These are phyloP conservation scores for Candolleomyces eurysporus DNA, from an alignment of 768 basidiomycete genomes.

Conservation along the genomic window DNA sequence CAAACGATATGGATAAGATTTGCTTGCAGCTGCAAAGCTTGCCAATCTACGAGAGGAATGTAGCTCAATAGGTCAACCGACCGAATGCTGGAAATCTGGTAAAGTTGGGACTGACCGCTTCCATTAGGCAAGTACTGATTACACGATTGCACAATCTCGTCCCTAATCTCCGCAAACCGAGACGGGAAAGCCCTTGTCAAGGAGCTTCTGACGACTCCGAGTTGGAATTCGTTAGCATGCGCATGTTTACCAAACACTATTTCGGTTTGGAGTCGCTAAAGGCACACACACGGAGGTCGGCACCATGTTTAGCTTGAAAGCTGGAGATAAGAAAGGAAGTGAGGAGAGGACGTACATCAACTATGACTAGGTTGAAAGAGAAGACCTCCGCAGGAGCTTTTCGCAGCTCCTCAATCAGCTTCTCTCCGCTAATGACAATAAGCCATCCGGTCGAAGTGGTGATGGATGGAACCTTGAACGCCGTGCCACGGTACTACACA, in stretches of 20 bases:
- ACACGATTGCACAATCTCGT: slow-evolving; percentile 45
- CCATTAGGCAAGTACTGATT: slow-evolving; percentile 20
- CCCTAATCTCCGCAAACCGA: slow-evolving; percentile 33
- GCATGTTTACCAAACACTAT: slow-evolving; percentile 28
- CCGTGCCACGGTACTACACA: slow-evolving; percentile 19
- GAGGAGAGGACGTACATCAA: slow-evolving; percentile 19
- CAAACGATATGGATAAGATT: slow-evolving; percentile 33
- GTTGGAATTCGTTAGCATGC: slow-evolving; percentile 24
- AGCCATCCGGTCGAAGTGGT: slow-evolving; percentile 22
- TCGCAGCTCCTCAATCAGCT: slow-evolving; percentile 29
- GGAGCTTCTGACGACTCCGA: slow-evolving; percentile 24
- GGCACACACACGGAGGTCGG: neutral
- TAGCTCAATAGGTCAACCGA: no score
- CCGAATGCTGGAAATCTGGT: no score
- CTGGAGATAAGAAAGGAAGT: no score
- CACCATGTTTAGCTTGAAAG: no score
- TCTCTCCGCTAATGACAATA: slow-evolving; percentile 25
- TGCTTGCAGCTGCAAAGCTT: slow-evolving; percentile 19
- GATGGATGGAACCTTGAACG: slow-evolving; percentile 25
- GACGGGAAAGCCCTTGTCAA: slow-evolving; percentile 29
- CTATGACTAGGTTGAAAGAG: slow-evolving; percentile 22
- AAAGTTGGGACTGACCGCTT: neutral
- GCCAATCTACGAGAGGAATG: slow-evolving; percentile 31
- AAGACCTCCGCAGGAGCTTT: slow-evolving; percentile 30
- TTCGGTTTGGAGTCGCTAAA: slow-evolving; percentile 23